Evolutionary conservation across 164 flowering plant genomes (phyloP).

Genomic region (Umbilicus rupestris): DNA sequence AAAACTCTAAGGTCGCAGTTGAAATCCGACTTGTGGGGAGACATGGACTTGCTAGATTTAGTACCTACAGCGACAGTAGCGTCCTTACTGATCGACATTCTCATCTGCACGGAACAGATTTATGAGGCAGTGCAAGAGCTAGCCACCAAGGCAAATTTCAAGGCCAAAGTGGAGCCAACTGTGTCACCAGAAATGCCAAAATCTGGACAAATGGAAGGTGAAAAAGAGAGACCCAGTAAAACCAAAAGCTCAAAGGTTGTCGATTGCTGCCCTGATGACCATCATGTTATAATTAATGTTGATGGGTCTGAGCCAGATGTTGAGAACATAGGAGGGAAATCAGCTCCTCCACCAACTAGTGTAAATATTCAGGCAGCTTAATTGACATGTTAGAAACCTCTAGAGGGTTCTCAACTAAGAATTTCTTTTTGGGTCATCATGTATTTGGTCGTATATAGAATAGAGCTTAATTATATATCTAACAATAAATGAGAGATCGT

Average conservation of each 20-base stretch:
- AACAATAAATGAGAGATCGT: neutral
- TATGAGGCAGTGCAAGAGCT: constrained; percentile 38
- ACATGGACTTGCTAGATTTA: constrained; percentile 20
- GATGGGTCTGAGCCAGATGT: constrained; percentile 7
- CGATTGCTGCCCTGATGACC: constrained; percentile 2
- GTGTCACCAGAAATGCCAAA: neutral
- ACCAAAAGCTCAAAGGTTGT: constrained; percentile 6
- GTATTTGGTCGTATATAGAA: neutral
- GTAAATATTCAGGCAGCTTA: constrained; percentile 2
- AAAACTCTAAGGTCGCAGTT: constrained; percentile 24
- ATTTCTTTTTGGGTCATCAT: neutral
- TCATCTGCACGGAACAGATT: constrained; percentile 31
- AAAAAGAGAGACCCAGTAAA: neutral
- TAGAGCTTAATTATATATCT: neutral
- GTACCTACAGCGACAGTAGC: constrained; percentile 35
- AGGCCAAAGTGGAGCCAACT: constrained; percentile 10
- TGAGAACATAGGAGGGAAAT: constrained; percentile 1
- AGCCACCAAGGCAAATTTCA: constrained; percentile 28
- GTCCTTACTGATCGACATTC: constrained; percentile 33
- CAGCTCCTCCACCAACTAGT: neutral
- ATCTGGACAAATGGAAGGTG: constrained; percentile 5
- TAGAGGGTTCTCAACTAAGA: neutral
- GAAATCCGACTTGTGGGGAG: constrained; percentile 19
- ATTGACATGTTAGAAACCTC: neutral
- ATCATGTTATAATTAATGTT: constrained; percentile 1